These are phyloP conservation scores for Periconia digitata DNA, from an alignment of 2,329 filamentous ascomycete genomes.

Conservation along the genomic window DNA sequence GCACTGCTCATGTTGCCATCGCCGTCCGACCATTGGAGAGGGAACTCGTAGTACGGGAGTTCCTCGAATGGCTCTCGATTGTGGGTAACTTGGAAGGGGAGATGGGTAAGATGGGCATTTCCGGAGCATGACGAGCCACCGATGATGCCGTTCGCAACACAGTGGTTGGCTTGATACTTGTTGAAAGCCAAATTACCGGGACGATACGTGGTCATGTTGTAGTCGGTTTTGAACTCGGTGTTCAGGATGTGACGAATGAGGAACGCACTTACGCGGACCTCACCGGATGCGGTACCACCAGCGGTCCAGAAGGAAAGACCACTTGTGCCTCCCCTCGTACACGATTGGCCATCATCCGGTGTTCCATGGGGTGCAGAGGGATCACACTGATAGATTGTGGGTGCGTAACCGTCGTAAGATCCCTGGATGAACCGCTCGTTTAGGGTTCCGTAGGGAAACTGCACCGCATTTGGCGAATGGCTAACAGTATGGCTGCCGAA, in stretches of 20 bases:
- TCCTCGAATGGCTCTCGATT: slow-evolving; percentile 7
- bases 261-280: slow-evolving; percentile 4
- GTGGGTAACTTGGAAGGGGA: slow-evolving; percentile 8
- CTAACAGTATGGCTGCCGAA: slow-evolving; percentile 9
- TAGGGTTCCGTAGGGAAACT: slow-evolving; percentile 5
- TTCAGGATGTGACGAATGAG: slow-evolving; percentile 5
- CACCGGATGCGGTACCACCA: slow-evolving; percentile 4
- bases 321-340: slow-evolving; percentile 6
- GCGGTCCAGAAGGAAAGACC: slow-evolving; percentile 8
- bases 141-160: slow-evolving; percentile 5
- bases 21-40: slow-evolving; percentile 9
- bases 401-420: neutral
- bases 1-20: slow-evolving; percentile 11
- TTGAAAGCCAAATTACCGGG: slow-evolving; percentile 7
- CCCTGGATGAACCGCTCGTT: slow-evolving; percentile 2
- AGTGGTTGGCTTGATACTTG: slow-evolving; percentile 9
- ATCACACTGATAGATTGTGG: slow-evolving; percentile 4
- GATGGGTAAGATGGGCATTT: slow-evolving; percentile 7
- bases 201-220: slow-evolving; percentile 9
- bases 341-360: slow-evolving; percentile 3
- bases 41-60: slow-evolving; percentile 9
- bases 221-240: slow-evolving; percentile 3
- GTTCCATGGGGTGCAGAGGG: neutral
- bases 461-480: slow-evolving; percentile 7
- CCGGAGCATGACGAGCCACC: slow-evolving; percentile 7